A percentile compares a stretch with the other conserved stretches of the same genome.
Conservation (phyloP, 352 stramenopile genomes). For the Phytophthora brassicae region DNA sequence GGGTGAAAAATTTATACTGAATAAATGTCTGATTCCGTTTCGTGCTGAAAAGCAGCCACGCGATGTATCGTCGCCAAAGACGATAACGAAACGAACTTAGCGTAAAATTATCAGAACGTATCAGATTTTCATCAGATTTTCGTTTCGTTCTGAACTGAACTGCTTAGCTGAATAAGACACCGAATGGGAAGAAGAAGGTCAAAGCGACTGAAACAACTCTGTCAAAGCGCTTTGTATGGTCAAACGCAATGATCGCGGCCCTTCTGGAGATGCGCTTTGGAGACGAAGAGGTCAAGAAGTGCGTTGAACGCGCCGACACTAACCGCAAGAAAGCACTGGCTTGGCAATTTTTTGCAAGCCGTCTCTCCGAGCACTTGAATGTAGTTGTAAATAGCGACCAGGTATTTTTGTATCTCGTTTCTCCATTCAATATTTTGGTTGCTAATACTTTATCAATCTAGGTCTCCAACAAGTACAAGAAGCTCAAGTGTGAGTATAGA, state of each 20-base stretch:
- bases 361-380: not conserved
- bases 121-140: too few relatives aligned
- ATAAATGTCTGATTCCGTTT: too few relatives aligned
- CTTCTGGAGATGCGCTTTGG: constrained; percentile 4
- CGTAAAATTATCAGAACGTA: too few relatives aligned
- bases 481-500: constrained; percentile 13
- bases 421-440: too few relatives aligned
- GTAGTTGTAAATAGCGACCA: constrained; percentile 1
- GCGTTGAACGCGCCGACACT: not conserved
- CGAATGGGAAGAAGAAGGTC: constrained; percentile 1
- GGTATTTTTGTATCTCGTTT: too few relatives aligned
- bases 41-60: too few relatives aligned
- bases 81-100: too few relatives aligned
- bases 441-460: too few relatives aligned
- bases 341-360: constrained; percentile 8
- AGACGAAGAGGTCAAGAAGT: constrained; percentile 4
- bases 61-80: too few relatives aligned
- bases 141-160: too few relatives aligned
- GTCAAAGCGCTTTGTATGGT: constrained; percentile 5
- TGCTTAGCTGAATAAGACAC: too few relatives aligned
- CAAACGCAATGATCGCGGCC: not conserved
- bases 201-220: not conserved
- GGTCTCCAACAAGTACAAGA: constrained; percentile 20
- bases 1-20: too few relatives aligned
- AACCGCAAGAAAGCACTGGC: constrained; percentile 1